Base-by-base conservation (phyloP, 2,329 filamentous ascomycete genomes). In the Botrytis cinerea region DNA sequence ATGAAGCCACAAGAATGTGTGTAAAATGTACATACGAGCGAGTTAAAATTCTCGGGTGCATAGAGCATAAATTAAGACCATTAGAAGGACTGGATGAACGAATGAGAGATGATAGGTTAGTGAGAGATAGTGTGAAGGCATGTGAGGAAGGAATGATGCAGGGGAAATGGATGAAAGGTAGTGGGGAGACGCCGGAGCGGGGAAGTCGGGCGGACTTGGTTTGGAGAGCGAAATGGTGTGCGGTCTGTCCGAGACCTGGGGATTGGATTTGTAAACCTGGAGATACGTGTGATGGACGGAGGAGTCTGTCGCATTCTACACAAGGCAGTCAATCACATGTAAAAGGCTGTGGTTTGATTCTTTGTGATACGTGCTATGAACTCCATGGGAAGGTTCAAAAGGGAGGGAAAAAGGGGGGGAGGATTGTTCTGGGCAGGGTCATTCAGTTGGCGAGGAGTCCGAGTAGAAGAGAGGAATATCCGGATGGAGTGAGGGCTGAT, bases 151-250 rank as follows among this genome's bases (percentile, higher is more conserved):
- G 57, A 3, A 32, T 54, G 25, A 20, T 25, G 12, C 20, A 35
- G 22, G 70, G 70, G 25, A 69, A n/a, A 35, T 70, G 54, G 68
- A 9, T 59, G 22, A 46, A 54, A 48, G 35, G 48, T 2, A 20
- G 20, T 8, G 59, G 60, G 3, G 57, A 57, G 12, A 48, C 60
- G 8, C 66, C n/a, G 20, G 61, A 62, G 48, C 51, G 3, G 73
- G 66, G 28, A 59, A 76, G 72, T 32, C 60, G 5, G 20, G 73
- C 16, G 71, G 64, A 18, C 70, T 62, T 25, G 61, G 74, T 57
- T n/a, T 79, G 12, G 75, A 57, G 57, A 1, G 72, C 75, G 1
- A 77, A 74, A 48, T 80, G 77, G 76, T 81, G 79, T 68, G 64
- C 70, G 14, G 73, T 81, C 43, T 81, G 79, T 60, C 74, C 78